phyloP scores from a whole-genome alignment of 805 yeast species.

The Zygosaccharomyces pseudorouxii region DNA sequence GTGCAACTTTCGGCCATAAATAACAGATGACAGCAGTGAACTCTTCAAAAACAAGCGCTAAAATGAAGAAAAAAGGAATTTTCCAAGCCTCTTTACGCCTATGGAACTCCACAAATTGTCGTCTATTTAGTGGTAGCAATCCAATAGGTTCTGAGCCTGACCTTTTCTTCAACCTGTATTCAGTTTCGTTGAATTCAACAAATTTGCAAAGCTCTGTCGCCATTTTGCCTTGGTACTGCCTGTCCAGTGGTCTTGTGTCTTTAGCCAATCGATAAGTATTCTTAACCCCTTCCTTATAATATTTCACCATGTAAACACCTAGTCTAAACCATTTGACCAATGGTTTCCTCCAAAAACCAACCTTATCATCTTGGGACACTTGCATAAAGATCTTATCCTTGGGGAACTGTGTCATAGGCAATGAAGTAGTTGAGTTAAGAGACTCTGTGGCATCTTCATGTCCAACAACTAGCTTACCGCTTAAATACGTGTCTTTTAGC shows the following conservation, averaged over 20 bases:
- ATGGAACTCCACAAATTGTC: slow-evolving; percentile 40
- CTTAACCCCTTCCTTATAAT: slow-evolving; percentile 55
- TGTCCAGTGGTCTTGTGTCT: slow-evolving; percentile 26
- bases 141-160: slow-evolving; percentile 8
- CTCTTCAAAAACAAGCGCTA: slow-evolving; percentile 49
- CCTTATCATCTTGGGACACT: slow-evolving; percentile 21
- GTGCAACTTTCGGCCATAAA: slow-evolving; percentile 50
- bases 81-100: slow-evolving; percentile 47
- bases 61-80: slow-evolving; percentile 48
- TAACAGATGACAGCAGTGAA: slow-evolving; percentile 50
- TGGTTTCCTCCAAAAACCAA: slow-evolving; percentile 25
- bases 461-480: slow-evolving; percentile 2
- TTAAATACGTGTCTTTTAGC: slow-evolving; percentile 5
- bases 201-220: slow-evolving; percentile 15
- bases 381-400: slow-evolving; percentile 29
- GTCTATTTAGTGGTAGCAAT: slow-evolving; percentile 41
- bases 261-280: slow-evolving; percentile 49
- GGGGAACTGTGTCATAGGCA: slow-evolving; percentile 33
- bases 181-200: slow-evolving; percentile 33
- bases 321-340: slow-evolving; percentile 40
- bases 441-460: not conserved
- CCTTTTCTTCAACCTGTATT: slow-evolving; percentile 21
- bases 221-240: slow-evolving; percentile 24
- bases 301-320: slow-evolving; percentile 43
- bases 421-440: slow-evolving; percentile 31